Conservation (phyloP, 208 protist genomes). For the Leishmania tarentolae region DNA sequence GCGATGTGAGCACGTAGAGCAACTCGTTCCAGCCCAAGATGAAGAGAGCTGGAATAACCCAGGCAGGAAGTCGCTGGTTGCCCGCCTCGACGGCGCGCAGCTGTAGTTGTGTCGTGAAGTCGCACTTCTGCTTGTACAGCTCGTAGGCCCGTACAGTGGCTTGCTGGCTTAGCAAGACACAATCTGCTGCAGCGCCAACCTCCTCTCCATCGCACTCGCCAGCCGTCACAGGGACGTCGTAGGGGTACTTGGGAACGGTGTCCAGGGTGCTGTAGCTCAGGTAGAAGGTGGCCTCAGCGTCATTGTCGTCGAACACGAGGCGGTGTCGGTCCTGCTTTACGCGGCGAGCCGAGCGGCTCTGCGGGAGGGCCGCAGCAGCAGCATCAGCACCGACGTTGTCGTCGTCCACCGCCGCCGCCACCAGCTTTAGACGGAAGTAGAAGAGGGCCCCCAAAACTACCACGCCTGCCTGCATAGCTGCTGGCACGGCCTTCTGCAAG, state of each 20-base stretch:
- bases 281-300: constrained; percentile 59
- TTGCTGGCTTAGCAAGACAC: constrained; percentile 69
- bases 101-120: constrained; percentile 86
- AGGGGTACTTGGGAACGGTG: constrained; percentile 42
- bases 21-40: constrained; percentile 86
- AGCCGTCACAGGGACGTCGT: constrained; percentile 31
- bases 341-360: constrained; percentile 35
- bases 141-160: constrained; percentile 65
- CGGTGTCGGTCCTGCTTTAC: constrained; percentile 23
- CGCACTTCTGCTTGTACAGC: constrained; percentile 71
- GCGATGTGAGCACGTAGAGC: constrained; percentile 75
- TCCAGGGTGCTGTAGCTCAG: constrained; percentile 57
- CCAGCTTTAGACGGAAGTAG: constrained; percentile 78
- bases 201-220: constrained; percentile 25
- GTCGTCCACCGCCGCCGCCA: not conserved
- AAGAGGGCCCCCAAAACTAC: constrained; percentile 66
- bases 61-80: constrained; percentile 68
- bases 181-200: constrained; percentile 30
- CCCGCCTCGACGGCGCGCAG: constrained; percentile 65
- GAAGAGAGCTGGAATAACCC: constrained; percentile 74
- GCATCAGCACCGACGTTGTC: not conserved
- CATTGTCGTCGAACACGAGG: constrained; percentile 48
- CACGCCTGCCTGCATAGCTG: constrained; percentile 67
- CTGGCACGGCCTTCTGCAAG: constrained; percentile 58
- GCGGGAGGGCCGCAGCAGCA: not conserved